These are phyloP conservation scores for Fusarium sublunatum DNA, from an alignment of 2,329 filamentous ascomycete genomes.

Conservation along the genomic window DNA sequence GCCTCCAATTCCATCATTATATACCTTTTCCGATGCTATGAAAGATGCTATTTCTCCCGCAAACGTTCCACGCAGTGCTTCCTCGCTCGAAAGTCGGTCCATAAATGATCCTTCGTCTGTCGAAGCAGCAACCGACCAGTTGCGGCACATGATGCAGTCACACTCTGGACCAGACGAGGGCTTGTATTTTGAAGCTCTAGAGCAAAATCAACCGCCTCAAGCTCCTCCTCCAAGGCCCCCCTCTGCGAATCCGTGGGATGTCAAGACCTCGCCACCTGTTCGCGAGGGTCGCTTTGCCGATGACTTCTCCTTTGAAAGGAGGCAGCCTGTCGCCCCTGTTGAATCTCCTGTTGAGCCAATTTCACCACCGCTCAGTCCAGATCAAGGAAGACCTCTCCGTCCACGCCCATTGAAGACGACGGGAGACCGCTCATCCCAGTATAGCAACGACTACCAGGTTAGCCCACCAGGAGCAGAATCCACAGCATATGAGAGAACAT, in stretches of 20 bases:
- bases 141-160: constrained; percentile 46
- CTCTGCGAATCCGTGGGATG: constrained; percentile 58
- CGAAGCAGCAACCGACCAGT: constrained; percentile 47
- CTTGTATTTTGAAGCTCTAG: constrained; percentile 32
- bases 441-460: constrained; percentile 39
- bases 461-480: constrained; percentile 40
- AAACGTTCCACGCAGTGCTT: constrained; percentile 13
- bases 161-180: constrained; percentile 45
- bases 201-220: constrained; percentile 17
- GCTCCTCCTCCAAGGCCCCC: constrained; percentile 52
- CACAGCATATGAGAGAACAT: constrained; percentile 37
- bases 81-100: constrained; percentile 27
- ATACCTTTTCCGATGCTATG: constrained; percentile 30
- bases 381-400: constrained; percentile 22
- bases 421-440: constrained; percentile 38
- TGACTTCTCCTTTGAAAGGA: constrained; percentile 42
- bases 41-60: constrained; percentile 12
- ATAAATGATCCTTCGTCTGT: constrained; percentile 40
- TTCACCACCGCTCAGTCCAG: constrained; percentile 42
- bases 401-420: constrained; percentile 38
- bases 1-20: constrained; percentile 42
- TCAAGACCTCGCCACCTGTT: constrained; percentile 41
- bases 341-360: constrained; percentile 41
- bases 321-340: constrained; percentile 39
- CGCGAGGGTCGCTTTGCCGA: constrained; percentile 37